These are phyloP conservation scores for Thraustochytrium striatum DNA, from an alignment of 352 stramenopile species.

Conservation along the genomic window DNA sequence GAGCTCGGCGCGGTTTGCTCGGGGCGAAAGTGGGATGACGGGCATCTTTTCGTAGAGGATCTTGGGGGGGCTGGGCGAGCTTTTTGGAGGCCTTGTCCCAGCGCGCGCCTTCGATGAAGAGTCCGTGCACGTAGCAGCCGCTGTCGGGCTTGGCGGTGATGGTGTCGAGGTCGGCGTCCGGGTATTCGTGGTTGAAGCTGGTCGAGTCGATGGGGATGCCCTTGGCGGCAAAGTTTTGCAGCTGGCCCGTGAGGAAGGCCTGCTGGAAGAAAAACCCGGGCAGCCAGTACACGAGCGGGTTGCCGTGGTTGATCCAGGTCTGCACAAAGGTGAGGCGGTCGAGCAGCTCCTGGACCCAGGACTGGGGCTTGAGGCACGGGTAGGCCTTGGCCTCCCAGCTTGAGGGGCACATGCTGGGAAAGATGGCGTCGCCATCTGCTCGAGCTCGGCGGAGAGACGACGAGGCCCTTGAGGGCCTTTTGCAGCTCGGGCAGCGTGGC, in stretches of 20 bases:
- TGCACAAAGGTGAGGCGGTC: slow-evolving; percentile 83
- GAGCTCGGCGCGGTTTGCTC: slow-evolving; percentile 68
- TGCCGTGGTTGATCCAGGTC: slow-evolving; percentile 80
- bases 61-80: slow-evolving; percentile 83
- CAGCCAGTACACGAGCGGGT: slow-evolving; percentile 85
- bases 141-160: slow-evolving; percentile 65
- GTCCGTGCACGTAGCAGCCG: slow-evolving; percentile 76
- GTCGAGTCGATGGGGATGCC: slow-evolving; percentile 81
- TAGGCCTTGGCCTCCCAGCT: slow-evolving; percentile 67
- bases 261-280: slow-evolving; percentile 94
- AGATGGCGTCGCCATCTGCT: slow-evolving; percentile 83
- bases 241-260: slow-evolving; percentile 87
- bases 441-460: slow-evolving; percentile 90
- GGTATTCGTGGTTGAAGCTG: slow-evolving; percentile 61
- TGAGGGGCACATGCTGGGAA: slow-evolving; percentile 81
- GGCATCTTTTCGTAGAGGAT: slow-evolving; percentile 87
- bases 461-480: slow-evolving; percentile 85
- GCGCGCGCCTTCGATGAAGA: slow-evolving; percentile 77
- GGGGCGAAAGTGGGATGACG: slow-evolving; percentile 71
- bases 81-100: not conserved
- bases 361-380: slow-evolving; percentile 74
- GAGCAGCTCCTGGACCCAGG: slow-evolving; percentile 85
- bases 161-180: slow-evolving; percentile 52
- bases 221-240: slow-evolving; percentile 87
- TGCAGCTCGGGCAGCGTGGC: slow-evolving; percentile 76